phyloP scores from a whole-genome alignment of 1,284 basidiomycete genomes.

The Fomitiporia mediterranea region DNA sequence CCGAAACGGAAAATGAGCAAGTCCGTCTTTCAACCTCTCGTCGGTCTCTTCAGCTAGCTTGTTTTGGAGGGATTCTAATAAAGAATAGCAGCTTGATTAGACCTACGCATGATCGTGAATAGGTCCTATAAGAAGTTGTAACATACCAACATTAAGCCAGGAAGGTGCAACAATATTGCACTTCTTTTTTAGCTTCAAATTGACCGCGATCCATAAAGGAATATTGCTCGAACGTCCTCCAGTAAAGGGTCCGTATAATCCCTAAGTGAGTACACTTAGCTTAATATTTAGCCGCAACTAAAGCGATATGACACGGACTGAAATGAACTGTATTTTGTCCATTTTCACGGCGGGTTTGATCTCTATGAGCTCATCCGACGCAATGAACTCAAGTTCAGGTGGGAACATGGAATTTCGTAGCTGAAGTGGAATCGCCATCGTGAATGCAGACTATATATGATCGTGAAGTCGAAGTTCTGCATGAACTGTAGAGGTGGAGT shows the following conservation, averaged over 20 bases:
- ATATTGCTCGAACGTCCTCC: slow-evolving; percentile 81
- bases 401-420: slow-evolving; percentile 64
- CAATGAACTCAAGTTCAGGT: slow-evolving; percentile 81
- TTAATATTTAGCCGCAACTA: too few species aligned
- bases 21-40: slow-evolving; percentile 42
- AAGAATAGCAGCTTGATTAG: neutral
- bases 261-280: too few species aligned
- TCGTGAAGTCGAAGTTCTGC: neutral
- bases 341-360: slow-evolving; percentile 84
- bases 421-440: slow-evolving; percentile 55
- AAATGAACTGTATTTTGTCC: slow-evolving; percentile 84
- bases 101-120: neutral
- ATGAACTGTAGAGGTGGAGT: neutral
- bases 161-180: slow-evolving; percentile 86
- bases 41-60: slow-evolving; percentile 67
- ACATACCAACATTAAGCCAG: slow-evolving; percentile 84
- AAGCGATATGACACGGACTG: slow-evolving; percentile 55
- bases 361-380: slow-evolving; percentile 76
- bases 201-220: slow-evolving; percentile 93
- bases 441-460: neutral
- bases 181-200: slow-evolving; percentile 91
- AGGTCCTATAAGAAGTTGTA: neutral
- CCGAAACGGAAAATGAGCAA: slow-evolving; percentile 77
- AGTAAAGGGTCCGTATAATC: slow-evolving; percentile 87
- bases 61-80: slow-evolving; percentile 72